phyloP scores from a whole-genome alignment of 2,329 filamentous ascomycete genomes.

The Madurella mycetomatis region DNA sequence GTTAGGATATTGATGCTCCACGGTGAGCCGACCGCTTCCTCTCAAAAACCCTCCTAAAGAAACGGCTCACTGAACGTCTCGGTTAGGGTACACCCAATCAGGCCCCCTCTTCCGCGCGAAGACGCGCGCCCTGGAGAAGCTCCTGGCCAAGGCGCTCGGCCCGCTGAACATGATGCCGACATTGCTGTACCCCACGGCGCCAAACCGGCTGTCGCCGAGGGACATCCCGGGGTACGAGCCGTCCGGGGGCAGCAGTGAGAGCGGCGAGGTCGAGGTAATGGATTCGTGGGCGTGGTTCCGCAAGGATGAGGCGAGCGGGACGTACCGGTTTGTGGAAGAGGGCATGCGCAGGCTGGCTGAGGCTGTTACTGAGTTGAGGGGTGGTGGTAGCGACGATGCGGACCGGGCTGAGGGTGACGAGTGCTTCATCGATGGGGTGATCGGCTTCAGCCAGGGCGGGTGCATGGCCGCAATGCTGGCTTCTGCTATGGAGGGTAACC shows the following conservation, averaged over 20 bases:
- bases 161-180: conserved; percentile 50
- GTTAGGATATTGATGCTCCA: conserved; percentile 75
- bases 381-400: not conserved
- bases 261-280: conserved; percentile 38
- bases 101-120: conserved; percentile 81
- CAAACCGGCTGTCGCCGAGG: conserved; percentile 55
- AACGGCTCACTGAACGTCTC: not conserved
- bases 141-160: conserved; percentile 67
- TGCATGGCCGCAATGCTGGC: conserved; percentile 69
- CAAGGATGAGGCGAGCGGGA: conserved; percentile 58
- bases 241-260: conserved; percentile 36
- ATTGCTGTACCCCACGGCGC: conserved; percentile 66
- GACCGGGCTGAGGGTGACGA: not conserved
- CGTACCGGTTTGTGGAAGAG: conserved; percentile 65
- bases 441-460: conserved; percentile 81
- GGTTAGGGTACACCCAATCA: conserved; percentile 79
- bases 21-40: conserved; percentile 40
- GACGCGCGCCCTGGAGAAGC: conserved; percentile 80
- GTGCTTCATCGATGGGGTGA: conserved; percentile 55
- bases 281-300: conserved; percentile 83
- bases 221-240: conserved; percentile 67
- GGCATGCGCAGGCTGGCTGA: conserved; percentile 62
- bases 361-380: conserved; percentile 53
- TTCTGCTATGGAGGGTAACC: conserved; percentile 58
- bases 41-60: not conserved